phyloP scores from a whole-genome alignment of 352 stramenopile species.

The Globisporangium ultimum region DNA sequence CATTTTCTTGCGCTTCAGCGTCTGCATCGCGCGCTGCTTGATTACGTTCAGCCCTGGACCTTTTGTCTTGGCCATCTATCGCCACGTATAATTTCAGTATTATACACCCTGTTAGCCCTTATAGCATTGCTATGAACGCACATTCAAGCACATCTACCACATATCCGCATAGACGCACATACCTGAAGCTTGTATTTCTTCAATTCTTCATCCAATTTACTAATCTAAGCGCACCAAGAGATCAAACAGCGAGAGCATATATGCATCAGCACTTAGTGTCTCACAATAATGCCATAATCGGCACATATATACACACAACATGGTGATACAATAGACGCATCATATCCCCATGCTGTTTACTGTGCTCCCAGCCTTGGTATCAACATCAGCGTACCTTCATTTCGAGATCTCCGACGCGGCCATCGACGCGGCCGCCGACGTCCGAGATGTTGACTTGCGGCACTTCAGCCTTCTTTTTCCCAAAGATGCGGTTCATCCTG shows the following conservation, averaged over 20 bases:
- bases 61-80: slow-evolving; percentile 73
- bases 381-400: slow-evolving; percentile 49
- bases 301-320: not conserved
- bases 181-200: slow-evolving; percentile 78
- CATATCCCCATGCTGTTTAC: too few species aligned
- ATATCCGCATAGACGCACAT: not conserved
- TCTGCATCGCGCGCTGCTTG: slow-evolving; percentile 84
- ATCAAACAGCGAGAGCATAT: not conserved
- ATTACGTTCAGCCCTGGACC: slow-evolving; percentile 64
- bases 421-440: slow-evolving; percentile 74
- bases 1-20: slow-evolving; percentile 89
- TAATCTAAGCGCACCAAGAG: slow-evolving; percentile 38
- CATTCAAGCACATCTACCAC: too few species aligned
- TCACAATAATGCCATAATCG: not conserved
- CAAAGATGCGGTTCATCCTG: slow-evolving; percentile 83
- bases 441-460: slow-evolving; percentile 75
- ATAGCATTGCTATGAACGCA: too few species aligned
- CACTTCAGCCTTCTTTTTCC: slow-evolving; percentile 75
- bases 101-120: too few species aligned
- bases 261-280: not conserved
- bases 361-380: not conserved
- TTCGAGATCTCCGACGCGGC: slow-evolving; percentile 69
- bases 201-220: slow-evolving; percentile 78
- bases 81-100: too few species aligned
- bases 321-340: not conserved